These are phyloP conservation scores for Akanthomyces dipterigenus DNA, from an alignment of 2,329 filamentous ascomycete species.

Conservation along the genomic window DNA sequence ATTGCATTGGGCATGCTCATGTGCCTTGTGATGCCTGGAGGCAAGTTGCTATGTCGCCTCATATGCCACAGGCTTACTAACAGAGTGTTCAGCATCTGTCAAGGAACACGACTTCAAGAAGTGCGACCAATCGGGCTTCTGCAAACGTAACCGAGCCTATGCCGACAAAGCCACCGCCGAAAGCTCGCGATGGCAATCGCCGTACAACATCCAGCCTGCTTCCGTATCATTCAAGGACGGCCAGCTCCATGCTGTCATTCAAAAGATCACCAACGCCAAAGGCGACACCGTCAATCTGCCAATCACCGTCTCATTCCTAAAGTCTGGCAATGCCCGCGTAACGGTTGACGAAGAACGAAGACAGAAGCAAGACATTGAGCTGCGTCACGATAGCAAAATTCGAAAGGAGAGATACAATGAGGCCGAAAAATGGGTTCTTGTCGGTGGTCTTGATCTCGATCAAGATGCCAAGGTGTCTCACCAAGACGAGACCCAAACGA, in stretches of 20 bases:
- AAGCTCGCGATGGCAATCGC: constrained; percentile 65
- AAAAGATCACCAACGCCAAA: constrained; percentile 63
- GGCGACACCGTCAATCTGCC: constrained; percentile 71
- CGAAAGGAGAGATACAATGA: constrained; percentile 95
- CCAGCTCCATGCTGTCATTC: constrained; percentile 69
- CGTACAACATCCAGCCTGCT: constrained; percentile 68
- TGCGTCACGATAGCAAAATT: constrained; percentile 75
- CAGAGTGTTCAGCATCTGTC: constrained; percentile 56
- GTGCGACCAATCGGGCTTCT: constrained; percentile 93
- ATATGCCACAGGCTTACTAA: constrained; percentile 14
- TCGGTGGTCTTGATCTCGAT: constrained; percentile 71
- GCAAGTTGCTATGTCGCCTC: constrained; percentile 32
- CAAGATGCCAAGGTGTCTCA: constrained; percentile 61
- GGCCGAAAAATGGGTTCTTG: constrained; percentile 76
- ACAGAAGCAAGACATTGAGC: constrained; percentile 78
- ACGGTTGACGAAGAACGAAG: constrained; percentile 88
- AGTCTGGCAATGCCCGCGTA: constrained; percentile 82
- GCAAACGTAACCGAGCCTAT: constrained; percentile 85
- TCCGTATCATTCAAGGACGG: constrained; percentile 73
- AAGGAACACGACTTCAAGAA: constrained; percentile 98
- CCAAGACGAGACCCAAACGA: constrained; percentile 61
- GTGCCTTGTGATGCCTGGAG: constrained; percentile 56
- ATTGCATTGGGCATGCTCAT: constrained; percentile 52
- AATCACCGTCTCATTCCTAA: constrained; percentile 78
- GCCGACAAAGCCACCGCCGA: constrained; percentile 67